Percentiles rank a stretch among this genome's conserved stretches.
Evolutionary conservation across 208 protist genomes (phyloP).

Genomic region (Acanthamoeba lenticulata): DNA sequence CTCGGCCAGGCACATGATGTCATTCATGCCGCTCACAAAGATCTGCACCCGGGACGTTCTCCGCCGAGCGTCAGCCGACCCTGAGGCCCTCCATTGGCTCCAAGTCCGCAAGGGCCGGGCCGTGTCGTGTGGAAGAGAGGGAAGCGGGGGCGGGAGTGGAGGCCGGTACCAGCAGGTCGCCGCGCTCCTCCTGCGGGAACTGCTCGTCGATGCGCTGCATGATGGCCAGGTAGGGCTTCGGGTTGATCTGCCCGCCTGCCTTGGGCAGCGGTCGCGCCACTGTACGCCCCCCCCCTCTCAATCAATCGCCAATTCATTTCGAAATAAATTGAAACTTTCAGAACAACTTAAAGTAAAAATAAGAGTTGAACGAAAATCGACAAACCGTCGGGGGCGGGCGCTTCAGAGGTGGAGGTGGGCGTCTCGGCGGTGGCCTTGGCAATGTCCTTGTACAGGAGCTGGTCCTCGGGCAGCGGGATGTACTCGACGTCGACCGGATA

Average conservation of each 20-base stretch:
- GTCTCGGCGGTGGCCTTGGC: not conserved
- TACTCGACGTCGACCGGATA: conserved; percentile 76
- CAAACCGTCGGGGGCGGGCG: not conserved
- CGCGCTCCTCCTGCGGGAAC: conserved; percentile 68
- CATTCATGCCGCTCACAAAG: conserved; percentile 76
- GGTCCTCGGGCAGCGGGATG: conserved; percentile 65
- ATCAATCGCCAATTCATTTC: too few species aligned
- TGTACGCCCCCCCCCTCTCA: too few species aligned
- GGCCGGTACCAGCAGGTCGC: conserved; percentile 68
- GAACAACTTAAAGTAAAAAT: not conserved
- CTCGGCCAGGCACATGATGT: conserved; percentile 72
- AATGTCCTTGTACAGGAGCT: conserved; percentile 17
- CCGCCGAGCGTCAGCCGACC: too few species aligned
- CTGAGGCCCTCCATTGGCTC: too few species aligned
- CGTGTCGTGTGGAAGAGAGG: too few species aligned
- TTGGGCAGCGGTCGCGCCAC: conserved; percentile 12
- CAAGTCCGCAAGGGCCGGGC: too few species aligned
- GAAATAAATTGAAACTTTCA: too few species aligned
- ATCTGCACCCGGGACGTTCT: conserved; percentile 8
- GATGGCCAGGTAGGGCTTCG: conserved; percentile 46
- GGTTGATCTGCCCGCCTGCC: conserved; percentile 9
- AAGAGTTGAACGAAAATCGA: not conserved
- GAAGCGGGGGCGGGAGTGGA: not conserved
- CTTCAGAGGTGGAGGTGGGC: not conserved
- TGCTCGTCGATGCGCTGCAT: conserved; percentile 69